These are phyloP conservation scores for Volvariella volvacea DNA, from an alignment of 1,284 basidiomycete species.

Conservation along the genomic window DNA sequence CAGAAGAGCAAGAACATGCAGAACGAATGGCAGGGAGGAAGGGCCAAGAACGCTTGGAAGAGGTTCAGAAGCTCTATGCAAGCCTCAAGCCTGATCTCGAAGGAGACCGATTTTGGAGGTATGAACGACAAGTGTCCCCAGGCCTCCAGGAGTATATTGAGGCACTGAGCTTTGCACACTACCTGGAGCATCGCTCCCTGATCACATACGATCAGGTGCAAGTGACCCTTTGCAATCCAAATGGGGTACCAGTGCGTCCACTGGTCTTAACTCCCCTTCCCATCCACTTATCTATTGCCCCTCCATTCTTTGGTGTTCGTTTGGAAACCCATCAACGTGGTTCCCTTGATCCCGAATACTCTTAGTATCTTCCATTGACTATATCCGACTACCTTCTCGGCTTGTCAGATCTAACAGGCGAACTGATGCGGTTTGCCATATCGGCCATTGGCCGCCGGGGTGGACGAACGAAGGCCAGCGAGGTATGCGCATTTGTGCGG, in stretches of 20 bases:
- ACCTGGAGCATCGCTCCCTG: constrained; percentile 67
- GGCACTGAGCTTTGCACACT: constrained; percentile 85
- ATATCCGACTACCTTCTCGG: constrained; percentile 87
- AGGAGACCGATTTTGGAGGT: constrained; percentile 76
- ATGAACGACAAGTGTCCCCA: constrained; percentile 71
- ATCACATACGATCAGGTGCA: constrained; percentile 73
- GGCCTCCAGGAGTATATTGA: constrained; percentile 92
- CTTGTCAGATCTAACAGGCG: constrained; percentile 90
- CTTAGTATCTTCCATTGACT: constrained; percentile 64
- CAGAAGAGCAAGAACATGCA: constrained; percentile 26
- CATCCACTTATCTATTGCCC: constrained; percentile 2
- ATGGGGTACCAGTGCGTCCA: constrained; percentile 52
- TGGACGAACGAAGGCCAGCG: constrained; percentile 61
- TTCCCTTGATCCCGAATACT: too few species aligned
- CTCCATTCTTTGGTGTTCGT: constrained; percentile 4
- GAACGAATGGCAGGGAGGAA: constrained; percentile 41
- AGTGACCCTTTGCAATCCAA: constrained; percentile 47
- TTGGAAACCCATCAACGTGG: not conserved
- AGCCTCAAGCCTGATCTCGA: constrained; percentile 58
- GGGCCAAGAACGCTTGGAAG: constrained; percentile 62
- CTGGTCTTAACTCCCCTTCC: not conserved
- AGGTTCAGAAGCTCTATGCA: constrained; percentile 65
- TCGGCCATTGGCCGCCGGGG: constrained; percentile 66
- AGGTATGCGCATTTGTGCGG: constrained; percentile 75
- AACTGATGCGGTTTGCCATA: constrained; percentile 95